Percentiles rank a stretch among this genome's conserved stretches.
Evolutionary conservation across 805 yeast species (phyloP).

Genomic region (Candida sithepensis): DNA sequence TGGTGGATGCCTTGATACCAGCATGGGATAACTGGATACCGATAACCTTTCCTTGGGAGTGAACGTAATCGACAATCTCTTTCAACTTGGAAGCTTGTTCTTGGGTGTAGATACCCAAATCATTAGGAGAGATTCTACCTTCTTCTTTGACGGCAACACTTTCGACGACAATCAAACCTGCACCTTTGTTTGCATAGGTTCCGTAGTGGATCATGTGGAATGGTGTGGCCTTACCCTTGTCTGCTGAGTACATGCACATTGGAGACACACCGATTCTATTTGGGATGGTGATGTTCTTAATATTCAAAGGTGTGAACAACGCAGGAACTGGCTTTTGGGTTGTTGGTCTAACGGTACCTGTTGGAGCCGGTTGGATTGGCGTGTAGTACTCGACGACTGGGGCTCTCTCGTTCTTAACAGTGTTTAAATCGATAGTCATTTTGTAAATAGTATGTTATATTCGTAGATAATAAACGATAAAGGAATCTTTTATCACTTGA

Average conservation of each 20-base stretch:
- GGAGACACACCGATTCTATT: constrained; percentile 57
- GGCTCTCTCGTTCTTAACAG: constrained; percentile 4
- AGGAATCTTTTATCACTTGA: too few relatives aligned
- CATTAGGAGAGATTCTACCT: constrained; percentile 22
- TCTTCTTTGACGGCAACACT: constrained; percentile 25
- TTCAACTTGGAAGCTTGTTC: constrained; percentile 41
- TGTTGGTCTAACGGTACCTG: constrained; percentile 32
- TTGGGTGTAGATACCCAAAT: constrained; percentile 48
- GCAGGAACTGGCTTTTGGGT: constrained; percentile 36
- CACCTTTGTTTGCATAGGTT: constrained; percentile 43
- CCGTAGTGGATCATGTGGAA: constrained; percentile 51
- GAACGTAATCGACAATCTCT: constrained; percentile 42
- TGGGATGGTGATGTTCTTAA: constrained; percentile 36
- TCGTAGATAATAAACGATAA: too few relatives aligned
- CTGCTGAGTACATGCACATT: constrained; percentile 50
- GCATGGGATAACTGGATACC: constrained; percentile 57
- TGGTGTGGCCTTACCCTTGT: constrained; percentile 38
- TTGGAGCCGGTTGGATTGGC: constrained; percentile 29
- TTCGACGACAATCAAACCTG: constrained; percentile 47
- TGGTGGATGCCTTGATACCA: constrained; percentile 41
- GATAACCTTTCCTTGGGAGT: constrained; percentile 40
- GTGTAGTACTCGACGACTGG: constrained; percentile 23
- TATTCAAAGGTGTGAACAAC: constrained; percentile 42
- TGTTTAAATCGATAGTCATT: constrained; percentile 2
- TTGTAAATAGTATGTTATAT: too few relatives aligned